Conservation (phyloP, 2,329 filamentous ascomycete genomes). For the Verticillium albo-atrum region DNA sequence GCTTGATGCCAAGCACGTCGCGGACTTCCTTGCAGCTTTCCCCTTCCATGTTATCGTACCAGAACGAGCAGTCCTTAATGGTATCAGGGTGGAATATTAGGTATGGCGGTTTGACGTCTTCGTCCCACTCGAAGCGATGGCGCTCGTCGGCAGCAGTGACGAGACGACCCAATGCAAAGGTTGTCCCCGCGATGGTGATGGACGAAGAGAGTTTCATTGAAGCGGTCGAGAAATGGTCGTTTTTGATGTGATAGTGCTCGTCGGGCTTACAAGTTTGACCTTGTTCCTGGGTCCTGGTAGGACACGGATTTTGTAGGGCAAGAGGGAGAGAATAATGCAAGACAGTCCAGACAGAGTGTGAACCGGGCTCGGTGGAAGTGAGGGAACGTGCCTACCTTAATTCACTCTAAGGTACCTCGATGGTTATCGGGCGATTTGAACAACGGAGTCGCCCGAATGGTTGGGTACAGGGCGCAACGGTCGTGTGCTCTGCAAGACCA, state of each 20-base stretch:
- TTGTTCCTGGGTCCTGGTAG: not conserved
- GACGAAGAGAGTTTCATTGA: not conserved
- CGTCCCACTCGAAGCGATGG: not conserved
- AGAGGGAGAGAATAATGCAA: not conserved
- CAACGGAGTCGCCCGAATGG: not conserved
- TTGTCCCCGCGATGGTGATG: not conserved
- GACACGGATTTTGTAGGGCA: not conserved
- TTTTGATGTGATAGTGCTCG: not conserved
- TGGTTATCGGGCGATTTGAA: not conserved
- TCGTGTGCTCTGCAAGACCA: not conserved
- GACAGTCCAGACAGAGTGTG: not conserved
- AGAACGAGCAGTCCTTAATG: constrained; percentile 5
- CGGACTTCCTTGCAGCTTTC: constrained; percentile 9
- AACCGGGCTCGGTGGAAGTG: not conserved
- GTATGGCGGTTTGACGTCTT: not conserved
- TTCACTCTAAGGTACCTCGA: not conserved
- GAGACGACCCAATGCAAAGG: not conserved
- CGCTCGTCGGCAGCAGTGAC: not conserved
- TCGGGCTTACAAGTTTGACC: not conserved
- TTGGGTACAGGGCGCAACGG: not conserved
- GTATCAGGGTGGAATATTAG: constrained; percentile 7
- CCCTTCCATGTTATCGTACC: constrained; percentile 9
- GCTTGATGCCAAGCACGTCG: constrained; percentile 8
- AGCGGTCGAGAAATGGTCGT: not conserved
- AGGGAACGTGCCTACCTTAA: not conserved